Evolutionary conservation across 768 basidiomycete genomes (phyloP).

Genomic region (Fomitopsis serialis): DNA sequence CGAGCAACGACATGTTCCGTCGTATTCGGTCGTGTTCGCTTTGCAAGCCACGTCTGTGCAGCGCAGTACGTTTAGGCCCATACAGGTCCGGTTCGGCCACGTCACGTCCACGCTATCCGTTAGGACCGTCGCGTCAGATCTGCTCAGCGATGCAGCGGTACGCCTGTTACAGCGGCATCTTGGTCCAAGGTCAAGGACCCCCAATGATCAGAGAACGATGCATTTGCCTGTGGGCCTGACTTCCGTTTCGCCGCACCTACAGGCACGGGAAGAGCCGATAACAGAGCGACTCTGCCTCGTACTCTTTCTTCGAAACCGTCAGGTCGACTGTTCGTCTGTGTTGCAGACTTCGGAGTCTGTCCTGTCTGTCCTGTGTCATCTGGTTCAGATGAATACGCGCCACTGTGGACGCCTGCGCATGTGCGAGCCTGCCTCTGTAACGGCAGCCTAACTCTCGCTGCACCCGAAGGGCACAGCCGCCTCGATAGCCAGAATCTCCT

Average conservation of each 20-base stretch:
- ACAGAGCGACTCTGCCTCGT: constrained; percentile 7
- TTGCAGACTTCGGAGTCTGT: neutral
- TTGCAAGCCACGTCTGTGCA: neutral
- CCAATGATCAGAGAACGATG: neutral
- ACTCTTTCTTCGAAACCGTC: constrained; percentile 12
- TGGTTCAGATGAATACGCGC: neutral
- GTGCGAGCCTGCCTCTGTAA: neutral
- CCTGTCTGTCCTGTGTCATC: neutral
- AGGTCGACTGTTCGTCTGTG: neutral
- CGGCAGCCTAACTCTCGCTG: neutral
- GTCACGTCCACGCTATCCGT: neutral
- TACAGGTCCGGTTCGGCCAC: neutral
- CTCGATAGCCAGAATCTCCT: neutral
- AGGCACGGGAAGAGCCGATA: constrained; percentile 10
- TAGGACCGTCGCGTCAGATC: neutral
- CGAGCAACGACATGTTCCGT: neutral
- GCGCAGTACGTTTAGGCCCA: neutral
- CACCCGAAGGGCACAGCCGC: neutral
- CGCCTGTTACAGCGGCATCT: neutral
- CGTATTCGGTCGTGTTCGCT: neutral
- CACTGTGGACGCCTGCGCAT: no score
- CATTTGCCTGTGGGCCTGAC: constrained; percentile 7
- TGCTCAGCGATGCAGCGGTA: neutral
- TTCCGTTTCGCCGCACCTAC: constrained; percentile 11
- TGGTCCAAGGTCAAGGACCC: neutral